These are phyloP conservation scores for Lipomyces starkeyi DNA, from an alignment of 805 yeast genomes.

Conservation along the genomic window DNA sequence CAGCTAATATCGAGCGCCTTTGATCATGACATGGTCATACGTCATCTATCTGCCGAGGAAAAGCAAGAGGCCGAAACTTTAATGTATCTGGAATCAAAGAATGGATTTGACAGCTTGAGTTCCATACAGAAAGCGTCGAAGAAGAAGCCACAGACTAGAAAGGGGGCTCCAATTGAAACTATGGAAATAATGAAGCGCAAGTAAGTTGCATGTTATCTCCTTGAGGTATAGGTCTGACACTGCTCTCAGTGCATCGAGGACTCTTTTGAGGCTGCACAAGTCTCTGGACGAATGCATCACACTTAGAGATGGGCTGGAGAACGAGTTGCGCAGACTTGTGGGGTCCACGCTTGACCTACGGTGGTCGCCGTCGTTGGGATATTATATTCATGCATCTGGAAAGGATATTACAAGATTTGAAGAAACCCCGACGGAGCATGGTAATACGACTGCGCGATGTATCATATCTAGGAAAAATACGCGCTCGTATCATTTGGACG, in stretches of 20 bases:
- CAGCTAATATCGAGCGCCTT: slow-evolving; percentile 24
- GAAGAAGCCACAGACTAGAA: slow-evolving; percentile 31
- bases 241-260: slow-evolving; percentile 42
- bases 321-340: slow-evolving; percentile 35
- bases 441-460: slow-evolving; percentile 23
- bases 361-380: slow-evolving; percentile 52
- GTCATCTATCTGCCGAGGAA: slow-evolving; percentile 21
- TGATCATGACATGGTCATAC: slow-evolving; percentile 34
- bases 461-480: slow-evolving; percentile 22
- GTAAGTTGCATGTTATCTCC: slow-evolving; percentile 10
- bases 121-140: slow-evolving; percentile 23
- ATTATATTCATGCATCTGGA: slow-evolving; percentile 55
- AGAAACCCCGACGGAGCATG: slow-evolving; percentile 19
- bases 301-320: slow-evolving; percentile 41
- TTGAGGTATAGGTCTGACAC: not conserved
- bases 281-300: slow-evolving; percentile 43
- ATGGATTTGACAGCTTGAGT: slow-evolving; percentile 37
- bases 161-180: slow-evolving; percentile 37
- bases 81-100: slow-evolving; percentile 39
- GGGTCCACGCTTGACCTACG: slow-evolving; percentile 47
- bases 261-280: slow-evolving; percentile 48
- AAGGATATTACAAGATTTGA: slow-evolving; percentile 29
- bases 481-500: slow-evolving; percentile 29
- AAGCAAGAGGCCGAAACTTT: slow-evolving; percentile 28
- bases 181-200: slow-evolving; percentile 40